These are phyloP conservation scores for Helicostylum pulchrum DNA, from an alignment of 192 early-diverging fungal genomes.

Conservation along the genomic window DNA sequence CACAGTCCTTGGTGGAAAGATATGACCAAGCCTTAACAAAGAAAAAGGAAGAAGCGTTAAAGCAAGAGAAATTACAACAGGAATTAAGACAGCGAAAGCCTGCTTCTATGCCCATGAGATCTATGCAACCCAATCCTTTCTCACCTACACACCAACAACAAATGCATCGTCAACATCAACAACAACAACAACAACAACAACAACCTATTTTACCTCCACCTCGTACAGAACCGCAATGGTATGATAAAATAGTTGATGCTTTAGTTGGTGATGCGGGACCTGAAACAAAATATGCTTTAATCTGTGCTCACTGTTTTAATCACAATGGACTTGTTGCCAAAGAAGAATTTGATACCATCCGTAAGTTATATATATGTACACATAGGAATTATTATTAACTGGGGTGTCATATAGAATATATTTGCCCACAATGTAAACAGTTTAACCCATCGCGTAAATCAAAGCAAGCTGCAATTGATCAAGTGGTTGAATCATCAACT, in stretches of 20 bases:
- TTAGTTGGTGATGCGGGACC: slow-evolving; percentile 90
- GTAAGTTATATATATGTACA: slow-evolving; percentile 31
- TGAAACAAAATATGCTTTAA: slow-evolving; percentile 88
- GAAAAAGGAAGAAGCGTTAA: neutral
- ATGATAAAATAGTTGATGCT: slow-evolving; percentile 89
- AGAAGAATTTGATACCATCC: slow-evolving; percentile 72
- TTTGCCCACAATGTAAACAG: slow-evolving; percentile 54
- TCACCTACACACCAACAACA: slow-evolving; percentile 8
- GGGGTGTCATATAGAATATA: slow-evolving; percentile 48
- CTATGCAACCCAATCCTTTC: neutral
- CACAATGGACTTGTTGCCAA: slow-evolving; percentile 92
- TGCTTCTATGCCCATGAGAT: slow-evolving; percentile 8
- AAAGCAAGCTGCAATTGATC: slow-evolving; percentile 5
- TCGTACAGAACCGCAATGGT: slow-evolving; percentile 57
- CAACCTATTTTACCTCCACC: slow-evolving; percentile 17
- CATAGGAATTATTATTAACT: neutral
- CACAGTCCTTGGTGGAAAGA: slow-evolving; percentile 83
- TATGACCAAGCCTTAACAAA: slow-evolving; percentile 59
- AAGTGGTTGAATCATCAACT: neutral
- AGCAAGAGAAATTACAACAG: neutral
- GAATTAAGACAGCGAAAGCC: slow-evolving; percentile 13
- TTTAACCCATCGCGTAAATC: slow-evolving; percentile 51
- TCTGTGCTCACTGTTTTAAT: slow-evolving; percentile 85
- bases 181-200: slow-evolving; percentile 15
- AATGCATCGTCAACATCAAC: neutral